Percentiles rank a stretch among this genome's conserved stretches.
phyloP scores from a whole-genome alignment of 495 filamentous ascomycete species.

The Lindgomyces ingoldianus region DNA sequence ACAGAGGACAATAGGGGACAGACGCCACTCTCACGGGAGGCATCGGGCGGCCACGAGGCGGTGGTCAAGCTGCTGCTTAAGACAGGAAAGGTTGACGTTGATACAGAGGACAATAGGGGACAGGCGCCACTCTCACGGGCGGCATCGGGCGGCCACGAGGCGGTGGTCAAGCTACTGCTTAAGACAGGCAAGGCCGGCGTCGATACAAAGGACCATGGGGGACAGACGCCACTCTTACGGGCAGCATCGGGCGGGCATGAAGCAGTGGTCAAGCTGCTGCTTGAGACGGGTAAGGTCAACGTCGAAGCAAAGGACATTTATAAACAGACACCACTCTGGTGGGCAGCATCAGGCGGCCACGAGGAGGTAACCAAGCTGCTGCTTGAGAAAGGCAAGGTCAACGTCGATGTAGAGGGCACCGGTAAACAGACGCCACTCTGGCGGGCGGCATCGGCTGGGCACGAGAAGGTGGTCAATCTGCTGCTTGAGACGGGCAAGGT shows the following conservation, averaged over 20 bases:
- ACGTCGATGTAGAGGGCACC: conserved; percentile 11
- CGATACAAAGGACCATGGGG: no score
- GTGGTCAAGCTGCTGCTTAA: conserved; percentile 24
- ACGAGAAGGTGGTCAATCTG: no score
- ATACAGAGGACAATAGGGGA: conserved; percentile 10
- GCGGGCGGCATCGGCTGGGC: not conserved
- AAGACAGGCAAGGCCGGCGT: not conserved
- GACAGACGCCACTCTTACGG: no score
- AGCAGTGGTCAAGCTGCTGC: conserved; percentile 17
- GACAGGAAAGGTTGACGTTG: conserved; percentile 18
- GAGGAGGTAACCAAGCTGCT: no score
- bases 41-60: conserved; percentile 7
- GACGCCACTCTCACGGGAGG: conserved; percentile 13
- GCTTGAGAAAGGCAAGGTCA: conserved; percentile 1
- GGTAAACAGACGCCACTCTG: conserved; percentile 6
- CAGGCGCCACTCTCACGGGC: conserved; percentile 11
- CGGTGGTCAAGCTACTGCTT: conserved; percentile 19
- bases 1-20: not conserved
- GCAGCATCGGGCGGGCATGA: no score
- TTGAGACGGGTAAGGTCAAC: conserved; percentile 20
- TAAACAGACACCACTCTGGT: conserved; percentile 6
- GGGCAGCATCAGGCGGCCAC: conserved; percentile 3
- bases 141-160: conserved; percentile 1
- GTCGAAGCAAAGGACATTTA: conserved; percentile 6
- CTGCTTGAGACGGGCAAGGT: no score